Conservation (phyloP, 495 filamentous ascomycete species). For the Penicillium fimorum region DNA sequence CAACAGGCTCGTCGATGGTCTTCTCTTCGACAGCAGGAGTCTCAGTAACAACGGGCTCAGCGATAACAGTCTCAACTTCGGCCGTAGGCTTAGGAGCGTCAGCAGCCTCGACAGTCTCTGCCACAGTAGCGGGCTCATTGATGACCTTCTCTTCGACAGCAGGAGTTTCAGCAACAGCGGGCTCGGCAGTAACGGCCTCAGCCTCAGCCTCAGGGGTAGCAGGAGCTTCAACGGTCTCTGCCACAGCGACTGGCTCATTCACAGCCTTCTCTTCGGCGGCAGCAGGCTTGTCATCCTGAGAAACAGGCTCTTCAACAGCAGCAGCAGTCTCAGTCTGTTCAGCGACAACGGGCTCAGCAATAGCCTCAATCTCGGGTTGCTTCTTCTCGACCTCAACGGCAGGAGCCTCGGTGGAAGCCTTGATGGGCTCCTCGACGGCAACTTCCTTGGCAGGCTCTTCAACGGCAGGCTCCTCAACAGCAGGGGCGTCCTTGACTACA, state of each 20-base stretch:
- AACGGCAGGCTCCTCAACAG: neutral
- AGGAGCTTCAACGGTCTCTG: slow-evolving; percentile 10
- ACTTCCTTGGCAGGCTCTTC: slow-evolving; percentile 11
- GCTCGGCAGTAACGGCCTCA: slow-evolving; percentile 6
- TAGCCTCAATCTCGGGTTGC: neutral
- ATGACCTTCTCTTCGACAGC: slow-evolving; percentile 3
- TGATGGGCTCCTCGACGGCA: slow-evolving; percentile 7
- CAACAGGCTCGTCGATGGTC: neutral
- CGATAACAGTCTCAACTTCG: slow-evolving; percentile 2
- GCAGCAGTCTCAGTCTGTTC: slow-evolving; percentile 9
- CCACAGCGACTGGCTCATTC: slow-evolving; percentile 5
- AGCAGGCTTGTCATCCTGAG: neutral
- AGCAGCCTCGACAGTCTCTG: neutral
- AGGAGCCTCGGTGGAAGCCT: neutral
- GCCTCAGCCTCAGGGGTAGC: slow-evolving; percentile 2
- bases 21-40: slow-evolving; percentile 1
- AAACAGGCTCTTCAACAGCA: slow-evolving; percentile 1
- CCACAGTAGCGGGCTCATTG: neutral
- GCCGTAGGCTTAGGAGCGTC: neutral
- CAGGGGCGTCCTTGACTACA: slow-evolving; percentile 3
- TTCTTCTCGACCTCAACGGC: slow-evolving; percentile 6
- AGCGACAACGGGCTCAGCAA: slow-evolving; percentile 2
- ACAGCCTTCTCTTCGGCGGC: neutral
- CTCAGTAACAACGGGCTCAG: slow-evolving; percentile 10
- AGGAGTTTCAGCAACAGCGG: slow-evolving; percentile 5